These are phyloP conservation scores for Letharia columbiana DNA, from an alignment of 495 filamentous ascomycete genomes.

Conservation along the genomic window DNA sequence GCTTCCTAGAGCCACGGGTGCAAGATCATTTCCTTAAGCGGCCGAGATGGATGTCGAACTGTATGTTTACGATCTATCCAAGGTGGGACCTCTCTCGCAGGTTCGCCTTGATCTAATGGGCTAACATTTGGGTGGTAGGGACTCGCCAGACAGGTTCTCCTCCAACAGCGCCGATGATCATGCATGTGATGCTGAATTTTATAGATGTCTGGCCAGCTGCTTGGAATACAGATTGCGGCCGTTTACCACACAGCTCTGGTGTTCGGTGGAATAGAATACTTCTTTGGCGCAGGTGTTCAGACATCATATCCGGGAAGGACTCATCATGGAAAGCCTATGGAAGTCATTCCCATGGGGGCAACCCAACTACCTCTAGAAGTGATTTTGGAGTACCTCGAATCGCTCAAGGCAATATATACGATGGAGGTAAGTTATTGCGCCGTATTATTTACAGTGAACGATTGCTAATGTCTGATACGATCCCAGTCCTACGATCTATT, in stretches of 20 bases:
- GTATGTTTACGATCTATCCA: constrained; percentile 93
- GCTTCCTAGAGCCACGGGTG: neutral
- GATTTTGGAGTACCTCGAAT: constrained; percentile 82
- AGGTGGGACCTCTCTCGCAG: constrained; percentile 37
- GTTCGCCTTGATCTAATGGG: constrained; percentile 3
- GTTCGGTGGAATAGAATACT: constrained; percentile 66
- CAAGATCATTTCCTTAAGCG: neutral
- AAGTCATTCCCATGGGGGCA: constrained; percentile 61
- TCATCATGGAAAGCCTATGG: constrained; percentile 77
- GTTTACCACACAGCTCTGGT: constrained; percentile 89
- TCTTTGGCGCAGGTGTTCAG: constrained; percentile 70
- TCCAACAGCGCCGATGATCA: neutral
- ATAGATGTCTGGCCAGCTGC: constrained; percentile 25
- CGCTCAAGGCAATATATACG: constrained; percentile 72
- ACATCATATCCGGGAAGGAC: constrained; percentile 69
- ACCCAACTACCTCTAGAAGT: constrained; percentile 76
- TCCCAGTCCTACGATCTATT: constrained; percentile 76
- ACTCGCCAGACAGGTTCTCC: constrained; percentile 35
- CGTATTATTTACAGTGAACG: neutral
- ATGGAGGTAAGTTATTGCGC: constrained; percentile 48
- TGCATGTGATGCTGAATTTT: constrained; percentile 2
- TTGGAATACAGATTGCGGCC: constrained; percentile 71
- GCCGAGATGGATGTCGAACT: constrained; percentile 76
- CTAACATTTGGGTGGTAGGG: constrained; percentile 28
- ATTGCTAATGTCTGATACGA: constrained; percentile 5